Percentiles rank a stretch among this genome's conserved stretches.
Evolutionary conservation across 768 basidiomycete genomes (phyloP).

Genomic region (Tricholoma bakamatsutake): DNA sequence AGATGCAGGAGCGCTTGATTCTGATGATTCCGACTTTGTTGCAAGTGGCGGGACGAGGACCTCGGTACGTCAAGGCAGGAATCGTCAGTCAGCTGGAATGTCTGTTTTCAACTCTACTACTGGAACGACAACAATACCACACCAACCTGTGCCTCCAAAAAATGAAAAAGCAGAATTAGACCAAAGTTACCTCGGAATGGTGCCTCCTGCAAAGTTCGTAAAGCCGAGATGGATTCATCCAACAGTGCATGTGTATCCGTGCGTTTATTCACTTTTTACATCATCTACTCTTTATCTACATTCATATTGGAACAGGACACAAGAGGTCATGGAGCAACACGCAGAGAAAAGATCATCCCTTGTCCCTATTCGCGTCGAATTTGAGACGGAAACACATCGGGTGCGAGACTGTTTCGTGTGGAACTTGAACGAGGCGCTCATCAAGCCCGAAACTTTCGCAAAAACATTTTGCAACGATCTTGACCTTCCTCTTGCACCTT

Average conservation of each 20-base stretch:
- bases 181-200: slow-evolving; percentile 84
- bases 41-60: slow-evolving; percentile 59
- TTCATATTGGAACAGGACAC: slow-evolving; percentile 39
- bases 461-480: slow-evolving; percentile 84
- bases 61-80: slow-evolving; percentile 42
- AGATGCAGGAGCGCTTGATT: slow-evolving; percentile 76
- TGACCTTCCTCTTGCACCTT: slow-evolving; percentile 60
- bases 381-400: slow-evolving; percentile 87
- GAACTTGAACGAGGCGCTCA: slow-evolving; percentile 86
- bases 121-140: slow-evolving; percentile 35
- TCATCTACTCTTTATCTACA: slow-evolving; percentile 1
- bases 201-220: slow-evolving; percentile 79
- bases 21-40: slow-evolving; percentile 79
- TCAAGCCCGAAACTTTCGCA: slow-evolving; percentile 84
- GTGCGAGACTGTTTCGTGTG: slow-evolving; percentile 95
- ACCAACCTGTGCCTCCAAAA: slow-evolving; percentile 26
- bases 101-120: slow-evolving; percentile 50
- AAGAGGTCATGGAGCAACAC: slow-evolving; percentile 58
- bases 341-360: slow-evolving; percentile 50
- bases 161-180: slow-evolving; percentile 62
- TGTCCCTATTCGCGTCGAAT: slow-evolving; percentile 91
- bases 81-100: slow-evolving; percentile 41
- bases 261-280: slow-evolving; percentile 27
- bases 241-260: slow-evolving; percentile 74
- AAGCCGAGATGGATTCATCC: slow-evolving; percentile 48